Evolutionary conservation across 139 green algal genomes (phyloP), one percentile per base, ranked within the genome.

Genomic region (Chara braunii): DNA sequence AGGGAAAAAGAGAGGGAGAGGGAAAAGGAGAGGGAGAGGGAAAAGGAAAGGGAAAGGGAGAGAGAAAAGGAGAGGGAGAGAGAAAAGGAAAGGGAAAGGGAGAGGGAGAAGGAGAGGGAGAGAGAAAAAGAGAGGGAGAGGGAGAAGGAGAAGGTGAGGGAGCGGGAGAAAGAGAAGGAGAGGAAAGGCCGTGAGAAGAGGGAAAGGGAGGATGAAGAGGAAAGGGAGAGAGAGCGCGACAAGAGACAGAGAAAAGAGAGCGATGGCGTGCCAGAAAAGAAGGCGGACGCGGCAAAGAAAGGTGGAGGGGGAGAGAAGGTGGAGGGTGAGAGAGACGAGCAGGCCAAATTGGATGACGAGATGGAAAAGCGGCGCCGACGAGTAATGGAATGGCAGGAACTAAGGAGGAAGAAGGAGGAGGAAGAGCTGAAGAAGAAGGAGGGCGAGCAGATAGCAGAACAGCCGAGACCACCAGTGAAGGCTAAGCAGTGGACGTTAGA

Each of bases 331-430:
- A 68, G 62, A 28, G 50, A 64, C 12, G 61, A 64, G 51, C 54
- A 57, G 63, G 18, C 51, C 43, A 70, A 60, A 30, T 34, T 66
- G 18, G 35, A 12, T n/a, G 63, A 66, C 3, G 54, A 64, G 63
- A 70, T 51, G 42, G 64, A 67, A 44, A 69, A 57, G 40, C n/a
- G 37, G 30, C 40, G 54, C 3, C 9, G 42, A 24, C 1, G 42
- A 8, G 64, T 62, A 35, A 35, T 32, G 61, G 32, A 70, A 37
- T 70, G 61, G 61, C 61, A 70, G 31, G 45, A 62, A 51, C 18
- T 14, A 51, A 58, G 6, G 42, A 18, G 43, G 0, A 48, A 32
- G 43, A 40, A 68, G 60, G 26, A 57, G 60, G 50, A 28, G 50
- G 50, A 58, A 11, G 50, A 58, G 11, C 11, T 26, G n/a, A 30